These are phyloP conservation scores for Solanum lignicaule DNA, from an alignment of 257 asterid genomes.

Conservation along the genomic window DNA sequence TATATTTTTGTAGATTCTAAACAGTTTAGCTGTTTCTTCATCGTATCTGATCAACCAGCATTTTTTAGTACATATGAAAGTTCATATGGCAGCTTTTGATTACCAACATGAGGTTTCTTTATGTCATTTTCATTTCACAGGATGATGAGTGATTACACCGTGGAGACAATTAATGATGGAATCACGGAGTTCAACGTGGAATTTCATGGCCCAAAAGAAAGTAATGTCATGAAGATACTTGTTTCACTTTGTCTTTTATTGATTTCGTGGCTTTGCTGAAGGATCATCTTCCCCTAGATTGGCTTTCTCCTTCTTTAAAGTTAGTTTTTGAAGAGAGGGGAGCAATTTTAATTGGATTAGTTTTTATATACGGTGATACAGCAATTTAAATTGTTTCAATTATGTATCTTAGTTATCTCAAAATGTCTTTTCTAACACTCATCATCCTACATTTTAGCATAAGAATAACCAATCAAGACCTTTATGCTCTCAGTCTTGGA, in stretches of 20 bases:
- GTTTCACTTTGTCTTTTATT: neutral
- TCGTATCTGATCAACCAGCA: neutral
- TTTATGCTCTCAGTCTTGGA: neutral
- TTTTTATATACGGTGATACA: neutral
- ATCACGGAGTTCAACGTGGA: constrained; percentile 75
- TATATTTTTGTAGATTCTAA: neutral
- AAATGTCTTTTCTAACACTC: neutral
- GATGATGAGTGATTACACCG: constrained; percentile 91
- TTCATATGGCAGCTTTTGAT: neutral
- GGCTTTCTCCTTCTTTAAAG: neutral
- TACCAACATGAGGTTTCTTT: neutral
- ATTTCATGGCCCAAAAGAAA: constrained; percentile 95
- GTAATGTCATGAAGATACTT: constrained; percentile 24
- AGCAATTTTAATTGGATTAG: neutral
- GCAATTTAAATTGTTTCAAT: neutral
- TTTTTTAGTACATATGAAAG: neutral
- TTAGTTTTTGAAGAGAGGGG: neutral
- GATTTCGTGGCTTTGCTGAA: neutral
- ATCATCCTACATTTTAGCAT: neutral
- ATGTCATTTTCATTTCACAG: constrained; percentile 23
- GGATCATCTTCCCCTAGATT: neutral
- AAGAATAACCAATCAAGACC: neutral
- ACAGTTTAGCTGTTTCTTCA: neutral
- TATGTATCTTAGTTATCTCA: neutral
- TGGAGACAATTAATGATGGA: constrained; percentile 81